Evolutionary conservation across 257 asterid species (phyloP).

Genomic region (Solanum sejunctum): DNA sequence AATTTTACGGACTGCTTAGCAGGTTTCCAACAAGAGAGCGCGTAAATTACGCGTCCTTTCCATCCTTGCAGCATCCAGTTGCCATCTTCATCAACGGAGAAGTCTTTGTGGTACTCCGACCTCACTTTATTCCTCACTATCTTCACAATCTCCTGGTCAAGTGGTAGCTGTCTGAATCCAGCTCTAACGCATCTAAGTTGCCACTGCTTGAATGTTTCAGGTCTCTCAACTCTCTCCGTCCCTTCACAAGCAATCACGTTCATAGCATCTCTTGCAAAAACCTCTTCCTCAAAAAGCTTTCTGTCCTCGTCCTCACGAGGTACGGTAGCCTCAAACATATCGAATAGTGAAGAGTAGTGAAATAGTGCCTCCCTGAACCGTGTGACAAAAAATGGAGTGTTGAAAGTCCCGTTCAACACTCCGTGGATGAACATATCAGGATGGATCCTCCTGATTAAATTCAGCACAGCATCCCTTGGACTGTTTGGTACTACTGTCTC

Average conservation of each 20-base stretch:
- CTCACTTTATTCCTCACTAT: constrained; percentile 9
- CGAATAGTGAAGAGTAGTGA: too few species aligned
- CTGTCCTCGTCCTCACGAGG: constrained; percentile 12
- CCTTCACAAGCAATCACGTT: constrained; percentile 29
- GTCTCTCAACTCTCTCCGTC: constrained; percentile 26
- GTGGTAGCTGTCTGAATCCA: constrained; percentile 21
- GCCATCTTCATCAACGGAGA: constrained; percentile 11
- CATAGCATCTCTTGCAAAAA: constrained; percentile 15
- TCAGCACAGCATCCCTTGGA: too few species aligned
- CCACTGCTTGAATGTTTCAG: constrained; percentile 26
- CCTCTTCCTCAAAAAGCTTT: constrained; percentile 13
- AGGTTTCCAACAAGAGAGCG: constrained; percentile 18
- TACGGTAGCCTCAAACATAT: background rate
- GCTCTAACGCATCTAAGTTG: constrained; percentile 15
- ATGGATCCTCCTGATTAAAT: too few species aligned
- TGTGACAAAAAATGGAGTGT: too few species aligned
- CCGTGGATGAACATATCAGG: too few species aligned
- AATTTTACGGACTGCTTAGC: background rate
- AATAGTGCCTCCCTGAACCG: constrained; percentile 1
- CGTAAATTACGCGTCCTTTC: constrained; percentile 15
- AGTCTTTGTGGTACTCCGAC: constrained; percentile 13
- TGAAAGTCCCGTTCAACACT: too few species aligned
- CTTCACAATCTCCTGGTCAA: constrained; percentile 14
- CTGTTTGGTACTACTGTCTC: too few species aligned
- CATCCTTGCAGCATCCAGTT: constrained; percentile 26